Base-by-base conservation (phyloP, 495 filamentous ascomycete species). In the Penicillium pancosmium region DNA sequence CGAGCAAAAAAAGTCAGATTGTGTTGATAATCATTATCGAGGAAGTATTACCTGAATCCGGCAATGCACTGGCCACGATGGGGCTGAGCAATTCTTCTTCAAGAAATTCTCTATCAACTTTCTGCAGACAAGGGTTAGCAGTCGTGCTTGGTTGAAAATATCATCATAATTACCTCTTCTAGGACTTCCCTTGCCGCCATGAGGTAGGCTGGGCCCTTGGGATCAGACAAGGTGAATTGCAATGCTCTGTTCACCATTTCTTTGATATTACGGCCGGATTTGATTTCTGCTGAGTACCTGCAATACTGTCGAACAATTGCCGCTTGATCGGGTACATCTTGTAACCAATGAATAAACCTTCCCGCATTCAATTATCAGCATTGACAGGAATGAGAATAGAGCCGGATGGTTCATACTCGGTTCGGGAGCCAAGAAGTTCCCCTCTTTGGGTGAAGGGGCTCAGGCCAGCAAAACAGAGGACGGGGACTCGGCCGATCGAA, bases 241-340 rank as follows among this genome's bases (percentile, higher is more conserved):
- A 96, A 69, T 2, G 92, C 92, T 16, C 92, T 83, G 55, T 91
- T 90, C 16, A 96, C 89, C 83, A 97, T 88, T 76, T 97, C 90
- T 72, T 97, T 97, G 52, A 96, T 85, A 66, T 97, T 97, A 61
- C 84, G 84, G 0, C 91, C 92, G 9, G 86, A 88, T 72, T 94
- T 95, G 66, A 97, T 84, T 69, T 97, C 92, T 2, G 78, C 91
- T 0, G 86, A 79, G 68, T 94, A 97, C 23, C 92, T 83, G 71
- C 92, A 97, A 71, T 96, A 97, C 74, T 97, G 92, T 5, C 80
- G 81, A 4, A 97, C 77, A 64, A 97, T 96, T 65, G 86, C 85
- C 59, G 88, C 90, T 70, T 97, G 92, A 61, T 97, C 91, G 1
- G 91, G 92, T 5, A 96, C 90, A 72, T 97, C 90, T 70, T 97